phyloP scores from a whole-genome alignment of 208 protist genomes.

The Trypanosoma mega region DNA sequence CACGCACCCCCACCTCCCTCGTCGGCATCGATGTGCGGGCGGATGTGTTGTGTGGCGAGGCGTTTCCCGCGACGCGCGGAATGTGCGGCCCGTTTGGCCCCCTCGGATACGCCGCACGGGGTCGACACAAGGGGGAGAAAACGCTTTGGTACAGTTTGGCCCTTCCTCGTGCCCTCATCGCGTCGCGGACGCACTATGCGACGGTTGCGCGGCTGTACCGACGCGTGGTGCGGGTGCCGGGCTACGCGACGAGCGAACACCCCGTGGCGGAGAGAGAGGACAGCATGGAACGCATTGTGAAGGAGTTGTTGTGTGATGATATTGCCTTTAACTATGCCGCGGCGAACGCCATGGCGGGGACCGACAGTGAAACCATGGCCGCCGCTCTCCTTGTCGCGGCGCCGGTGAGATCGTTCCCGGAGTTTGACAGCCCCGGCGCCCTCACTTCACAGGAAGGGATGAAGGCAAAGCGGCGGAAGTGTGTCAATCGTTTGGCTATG shows the following conservation, averaged over 20 bases:
- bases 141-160: conserved; percentile 19
- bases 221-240: background rate
- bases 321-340: conserved; percentile 34
- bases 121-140: conserved; percentile 13
- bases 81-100: conserved; percentile 2
- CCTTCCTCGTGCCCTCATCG: conserved; percentile 26
- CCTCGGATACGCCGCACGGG: conserved; percentile 16
- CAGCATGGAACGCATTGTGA: conserved; percentile 11
- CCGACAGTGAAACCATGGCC: background rate
- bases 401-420: conserved; percentile 11
- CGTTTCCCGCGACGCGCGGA: background rate
- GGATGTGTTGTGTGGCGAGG: conserved; percentile 2
- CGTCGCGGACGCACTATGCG: conserved; percentile 9
- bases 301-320: conserved; percentile 30
- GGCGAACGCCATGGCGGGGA: conserved; percentile 7
- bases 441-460: conserved; percentile 11
- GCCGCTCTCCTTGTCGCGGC: conserved; percentile 13
- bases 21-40: conserved; percentile 23
- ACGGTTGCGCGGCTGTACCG: conserved; percentile 16
- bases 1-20: conserved; percentile 7
- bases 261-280: background rate
- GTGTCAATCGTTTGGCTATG: conserved; percentile 17
- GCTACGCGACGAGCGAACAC: background rate
- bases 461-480: conserved; percentile 15
- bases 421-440: conserved; percentile 7